Evolutionary conservation across 1,284 basidiomycete species (phyloP), one percentile per base, ranked within the genome.

Genomic region (Marasmius tenuissimus): DNA sequence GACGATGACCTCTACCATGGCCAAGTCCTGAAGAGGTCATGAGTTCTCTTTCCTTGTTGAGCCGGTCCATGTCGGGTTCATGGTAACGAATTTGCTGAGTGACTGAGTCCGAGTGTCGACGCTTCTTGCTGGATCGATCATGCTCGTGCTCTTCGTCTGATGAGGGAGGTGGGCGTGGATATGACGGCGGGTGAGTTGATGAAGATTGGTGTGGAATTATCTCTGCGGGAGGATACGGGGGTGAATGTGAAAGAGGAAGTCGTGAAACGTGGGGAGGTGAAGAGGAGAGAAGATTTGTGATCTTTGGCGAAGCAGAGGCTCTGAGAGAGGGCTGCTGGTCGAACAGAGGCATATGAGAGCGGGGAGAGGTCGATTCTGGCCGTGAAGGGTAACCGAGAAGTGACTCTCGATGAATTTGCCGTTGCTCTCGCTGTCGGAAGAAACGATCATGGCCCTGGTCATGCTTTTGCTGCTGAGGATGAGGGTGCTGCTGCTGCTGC

Each of bases 21-120:
- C 52, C 52, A 34, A 54, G 52, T 33, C 34, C n/a, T 11, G 34
- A 18, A 34, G 52, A 37, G 33, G 52, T 37, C 52, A 54, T 54
- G 34, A 54, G 37, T 37, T 54, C 52, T 35, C 52, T 34, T 18
- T 54, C 52, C 52, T 54, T 54, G 52, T 37, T 54, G 34, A 34
- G 52, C 33, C 34, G 37, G 33, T 54, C 52, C 34, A 54, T 35
- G 52, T 54, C 52, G 52, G 34, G 34, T 34, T 12, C 50, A 20
- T 33, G n/a, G 20, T 34, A 14, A 37, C 18, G 52, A 38, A 69
- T 61, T 49, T 69, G 64, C 54, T 69, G 69, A 40, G 68, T 61
- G 50, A 76, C 73, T 38, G 77, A 76, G 54, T 76, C 72, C 16
- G 79, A 80, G 65, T 76, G 77, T 47, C 78, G 75, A 47, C 74